Base-by-base conservation (phyloP, 78 protist genomes). In the Dictyostelium firmibasis region DNA sequence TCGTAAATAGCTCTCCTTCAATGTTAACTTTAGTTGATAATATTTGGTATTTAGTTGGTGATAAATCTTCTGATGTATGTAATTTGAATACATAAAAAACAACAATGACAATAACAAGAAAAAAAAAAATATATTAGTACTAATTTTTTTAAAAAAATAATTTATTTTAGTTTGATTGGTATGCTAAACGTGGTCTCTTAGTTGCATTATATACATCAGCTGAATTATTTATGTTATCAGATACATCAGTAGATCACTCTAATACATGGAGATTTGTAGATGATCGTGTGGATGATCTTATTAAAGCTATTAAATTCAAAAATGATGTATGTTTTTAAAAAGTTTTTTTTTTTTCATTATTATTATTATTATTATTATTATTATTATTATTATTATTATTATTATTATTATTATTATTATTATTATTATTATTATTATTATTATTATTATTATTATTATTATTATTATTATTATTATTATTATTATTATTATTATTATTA, bases 131-230 rank as follows among this genome's bases (percentile, higher is more conserved):
- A 62, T 7, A 62, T 62, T 7, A 62, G 4, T 41, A 41, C n/a
- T n/a, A n/a, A n/a, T n/a, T n/a, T n/a, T n/a, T n/a, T n/a, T n/a
- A n/a, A n/a, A n/a, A n/a, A n/a, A n/a, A n/a, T n/a, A n/a, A n/a
- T n/a, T n/a, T n/a, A n/a, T n/a, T n/a, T n/a, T 69, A 89, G 94
- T 89, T 89, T 89, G 86, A 78, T 36, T 89, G 94, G 94, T 89
- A 89, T 50, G 60, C 94, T 1, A 89, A 89, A 77, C 83, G 94
- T 79, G 87, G 64, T 11, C 47, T 81, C 13, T 69, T 89, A 50
- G 83, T 70, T 23, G 94, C 87, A 27, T 62, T 89, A 70, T 89
- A 89, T 43, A 81, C 94, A 14, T 81, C 87, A 27, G 69, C 87
- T 9, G 94, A 89, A 50, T 50, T 89, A 81, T 89, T 76, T 69